Evolutionary conservation across 306 rosid species (phyloP), one percentile per base, ranked within the genome.

Genomic region (Dryas alaskensis): DNA sequence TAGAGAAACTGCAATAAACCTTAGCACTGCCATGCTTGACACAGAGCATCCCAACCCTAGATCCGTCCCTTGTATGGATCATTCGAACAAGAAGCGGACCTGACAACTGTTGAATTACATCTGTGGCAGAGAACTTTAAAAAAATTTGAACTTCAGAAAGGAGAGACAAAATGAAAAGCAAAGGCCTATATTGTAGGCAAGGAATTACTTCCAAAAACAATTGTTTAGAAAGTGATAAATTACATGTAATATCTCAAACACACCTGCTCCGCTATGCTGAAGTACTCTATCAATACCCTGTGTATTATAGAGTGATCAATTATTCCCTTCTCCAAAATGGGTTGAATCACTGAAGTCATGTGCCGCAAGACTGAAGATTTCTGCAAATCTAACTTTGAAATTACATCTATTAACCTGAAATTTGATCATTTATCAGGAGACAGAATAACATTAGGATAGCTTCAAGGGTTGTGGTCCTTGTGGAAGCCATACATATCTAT

Each of bases 321-420:
- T 75, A 94, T 91, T 84, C 97, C 97, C 84, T 94, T 94, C 81
- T 94, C 99, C 73, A 94, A 79, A 86, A 94, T 92, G 45, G 99
- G 99, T 71, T 89, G 96, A 79, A 94, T 84, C 73, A 92, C 89
- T 31, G 88, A 74, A 0, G 82, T 50, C 96, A 94, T 94, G 80
- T 92, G 92, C 79, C 92, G 83, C 19, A 87, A 50, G 83, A 94
- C 99, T 10, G 96, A 86, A 60, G 86, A 80, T 86, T 89, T 94
- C 67, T 87, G 89, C 49, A 94, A 90, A 75, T 80, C 79, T 78
- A 94, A 79, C 85, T 92, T 94, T 73, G 93, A 79, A 58, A 94
- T 92, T 63, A 92, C 67, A 69, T 94, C 97, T 48, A 74, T 47
- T 72, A 94, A 82, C 84, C 97, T 94, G 91, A 79, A 73, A 79